A percentile compares a stretch with the other conserved stretches of the same genome.
These are phyloP conservation scores for Pelargonium australe DNA, from an alignment of 441 rosid genomes.

Conservation along the genomic window DNA sequence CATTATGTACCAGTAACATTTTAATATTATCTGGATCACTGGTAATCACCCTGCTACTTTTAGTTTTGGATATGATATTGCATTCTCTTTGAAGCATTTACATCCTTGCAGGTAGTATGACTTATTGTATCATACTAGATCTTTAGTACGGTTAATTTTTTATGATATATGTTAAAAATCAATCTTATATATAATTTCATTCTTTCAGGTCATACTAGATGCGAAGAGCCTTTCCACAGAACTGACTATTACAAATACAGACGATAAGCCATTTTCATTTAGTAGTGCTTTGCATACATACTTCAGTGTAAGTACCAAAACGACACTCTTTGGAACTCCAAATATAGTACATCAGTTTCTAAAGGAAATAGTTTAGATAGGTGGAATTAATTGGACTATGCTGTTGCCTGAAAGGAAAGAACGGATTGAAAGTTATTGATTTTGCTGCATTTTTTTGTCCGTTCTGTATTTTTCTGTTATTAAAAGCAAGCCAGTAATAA, in stretches of 20 bases:
- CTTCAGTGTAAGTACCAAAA: constrained; percentile 49
- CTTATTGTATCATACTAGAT: neutral
- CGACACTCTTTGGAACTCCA: constrained; percentile 12
- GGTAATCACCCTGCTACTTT: neutral
- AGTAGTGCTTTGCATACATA: constrained; percentile 78
- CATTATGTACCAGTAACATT: neutral
- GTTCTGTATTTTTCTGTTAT: too few relatives aligned
- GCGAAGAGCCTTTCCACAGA: constrained; percentile 72
- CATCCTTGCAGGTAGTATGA: neutral
- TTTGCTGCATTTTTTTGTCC: neutral
- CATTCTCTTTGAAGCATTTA: neutral
- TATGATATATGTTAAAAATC: neutral
- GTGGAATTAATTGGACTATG: neutral
- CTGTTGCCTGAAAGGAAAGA: neutral
- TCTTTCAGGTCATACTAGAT: constrained; percentile 55
- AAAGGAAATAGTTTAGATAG: neutral
- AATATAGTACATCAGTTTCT: neutral
- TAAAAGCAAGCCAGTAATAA: too few relatives aligned
- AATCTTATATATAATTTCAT: constrained; percentile 15
- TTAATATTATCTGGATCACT: neutral
- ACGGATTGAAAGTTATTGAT: neutral
- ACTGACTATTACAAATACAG: constrained; percentile 64
- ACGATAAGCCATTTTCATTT: constrained; percentile 73
- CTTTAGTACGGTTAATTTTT: too few relatives aligned
- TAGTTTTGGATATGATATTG: neutral